Base-by-base conservation (phyloP, 2,329 filamentous ascomycete species). In the Fusarium duplospermum region DNA sequence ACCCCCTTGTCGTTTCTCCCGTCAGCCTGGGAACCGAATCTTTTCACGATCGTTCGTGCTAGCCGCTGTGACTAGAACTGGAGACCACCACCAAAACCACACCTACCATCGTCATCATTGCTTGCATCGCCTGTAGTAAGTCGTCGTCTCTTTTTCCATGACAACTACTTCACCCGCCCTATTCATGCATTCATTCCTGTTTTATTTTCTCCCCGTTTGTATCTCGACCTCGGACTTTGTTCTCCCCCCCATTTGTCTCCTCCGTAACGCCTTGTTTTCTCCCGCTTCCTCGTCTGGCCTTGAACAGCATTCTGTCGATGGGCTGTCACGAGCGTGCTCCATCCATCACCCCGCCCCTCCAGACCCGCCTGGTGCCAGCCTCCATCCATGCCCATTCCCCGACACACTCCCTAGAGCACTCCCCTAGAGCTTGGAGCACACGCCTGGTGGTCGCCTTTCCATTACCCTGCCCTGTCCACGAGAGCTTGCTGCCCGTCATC, bases 311-410 rank as follows among this genome's bases (percentile, higher is more conserved):
- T 75, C 71, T 72, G 67, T 77, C 64, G 66, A 73, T 74, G 72
- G 76, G 76, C 74, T 78, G 78, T 80, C 78, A 80, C 78, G 78
- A 80, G 78, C 69, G 73, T 80, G 74, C 77, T 78, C 78, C 78
- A 78, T 79, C 64, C 74, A 79, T 67, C 76, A 80, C 78, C 78
- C 78, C 78, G 78, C 78, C 72, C 77, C 75, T 75, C 67, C 54
- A 77, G 78, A 80, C 78, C 78, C 78, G 78, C 78, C 76, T 69
- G 68, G 70, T 75, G 70, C 77, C 76, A 79, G 77, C 77, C 75
- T 78, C 71, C 67, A 40, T 59, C 71, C 67, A 29, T 59, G 56
- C 56, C 74, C 69, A 70, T 67, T 74, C 69, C 66, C 71, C 61
- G 66, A 71, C 70, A 66, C 76, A 78, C 74, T 75, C 71, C 69